Percentiles rank a stretch among this genome's conserved stretches.
Evolutionary conservation across 2,329 filamentous ascomycete species (phyloP).

Genomic region (Catunica adiposa): DNA sequence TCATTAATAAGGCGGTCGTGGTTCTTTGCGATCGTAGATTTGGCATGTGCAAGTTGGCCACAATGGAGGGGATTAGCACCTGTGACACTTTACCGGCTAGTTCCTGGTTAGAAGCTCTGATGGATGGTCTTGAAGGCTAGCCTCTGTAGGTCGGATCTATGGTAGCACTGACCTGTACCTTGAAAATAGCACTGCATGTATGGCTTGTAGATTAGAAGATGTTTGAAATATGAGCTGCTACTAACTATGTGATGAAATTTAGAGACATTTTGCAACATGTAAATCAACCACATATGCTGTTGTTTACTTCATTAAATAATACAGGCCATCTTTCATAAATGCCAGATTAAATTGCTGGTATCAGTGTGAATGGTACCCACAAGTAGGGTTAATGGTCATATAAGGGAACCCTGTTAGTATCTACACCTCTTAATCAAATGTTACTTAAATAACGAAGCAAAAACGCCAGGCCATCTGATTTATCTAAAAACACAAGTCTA

Average conservation of each 20-base stretch:
- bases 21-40: background rate
- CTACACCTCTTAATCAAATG: too few species aligned
- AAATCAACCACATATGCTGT: too few species aligned
- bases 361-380: too few species aligned
- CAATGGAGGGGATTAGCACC: background rate
- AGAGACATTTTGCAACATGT: too few species aligned
- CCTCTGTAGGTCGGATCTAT: background rate
- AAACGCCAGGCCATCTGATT: background rate
- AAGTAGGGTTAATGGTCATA: too few species aligned
- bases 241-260: too few species aligned
- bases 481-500: conserved; percentile 1
- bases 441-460: background rate
- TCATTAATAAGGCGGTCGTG: too few species aligned
- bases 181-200: background rate
- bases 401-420: too few species aligned
- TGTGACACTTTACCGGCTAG: background rate
- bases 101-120: background rate
- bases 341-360: too few species aligned
- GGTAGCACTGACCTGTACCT: background rate
- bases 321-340: too few species aligned
- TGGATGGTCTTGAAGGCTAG: background rate
- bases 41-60: conserved; percentile 14
- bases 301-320: too few species aligned
- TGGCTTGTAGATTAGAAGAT: background rate
- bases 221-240: too few species aligned